These are phyloP conservation scores for Coffea eugenioides DNA, from an alignment of 257 asterid genomes.

Conservation along the genomic window DNA sequence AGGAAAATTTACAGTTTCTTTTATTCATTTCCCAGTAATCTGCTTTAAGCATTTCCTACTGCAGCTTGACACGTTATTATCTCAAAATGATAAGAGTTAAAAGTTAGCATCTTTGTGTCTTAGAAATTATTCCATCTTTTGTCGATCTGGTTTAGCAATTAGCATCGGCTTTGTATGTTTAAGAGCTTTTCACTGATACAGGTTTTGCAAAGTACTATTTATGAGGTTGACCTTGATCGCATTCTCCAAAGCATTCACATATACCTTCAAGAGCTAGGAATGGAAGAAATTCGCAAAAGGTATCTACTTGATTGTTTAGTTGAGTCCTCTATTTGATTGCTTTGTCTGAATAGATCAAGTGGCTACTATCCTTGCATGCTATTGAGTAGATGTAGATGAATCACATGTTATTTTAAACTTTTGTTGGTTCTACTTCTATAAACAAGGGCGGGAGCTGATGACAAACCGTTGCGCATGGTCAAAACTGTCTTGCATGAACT, in stretches of 20 bases:
- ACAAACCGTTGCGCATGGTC: constrained; percentile 98
- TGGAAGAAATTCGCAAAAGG: constrained; percentile 98
- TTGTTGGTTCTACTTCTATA: constrained; percentile 7
- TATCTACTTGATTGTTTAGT: constrained; percentile 21
- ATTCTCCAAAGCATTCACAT: constrained; percentile 95
- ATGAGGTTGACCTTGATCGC: constrained; percentile 91
- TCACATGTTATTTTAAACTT: constrained; percentile 12
- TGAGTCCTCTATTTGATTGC: not conserved
- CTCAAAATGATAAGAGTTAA: not conserved
- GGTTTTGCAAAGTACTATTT: constrained; percentile 95
- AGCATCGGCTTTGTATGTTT: not conserved
- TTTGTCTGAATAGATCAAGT: constrained; percentile 9
- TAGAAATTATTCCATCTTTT: not conserved
- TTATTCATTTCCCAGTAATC: not conserved
- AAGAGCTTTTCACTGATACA: constrained; percentile 31
- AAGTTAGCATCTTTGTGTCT: not conserved
- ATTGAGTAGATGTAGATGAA: not conserved
- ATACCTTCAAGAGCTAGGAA: constrained; percentile 92
- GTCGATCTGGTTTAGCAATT: not conserved
- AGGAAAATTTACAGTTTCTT: not conserved
- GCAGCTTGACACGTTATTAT: not conserved
- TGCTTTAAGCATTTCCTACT: not conserved
- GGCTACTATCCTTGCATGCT: not conserved
- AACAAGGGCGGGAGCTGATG: constrained; percentile 98
- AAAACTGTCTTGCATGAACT: constrained; percentile 98